Evolutionary conservation across 305 asterid species (phyloP).

Genomic region (Rubia occidens): DNA sequence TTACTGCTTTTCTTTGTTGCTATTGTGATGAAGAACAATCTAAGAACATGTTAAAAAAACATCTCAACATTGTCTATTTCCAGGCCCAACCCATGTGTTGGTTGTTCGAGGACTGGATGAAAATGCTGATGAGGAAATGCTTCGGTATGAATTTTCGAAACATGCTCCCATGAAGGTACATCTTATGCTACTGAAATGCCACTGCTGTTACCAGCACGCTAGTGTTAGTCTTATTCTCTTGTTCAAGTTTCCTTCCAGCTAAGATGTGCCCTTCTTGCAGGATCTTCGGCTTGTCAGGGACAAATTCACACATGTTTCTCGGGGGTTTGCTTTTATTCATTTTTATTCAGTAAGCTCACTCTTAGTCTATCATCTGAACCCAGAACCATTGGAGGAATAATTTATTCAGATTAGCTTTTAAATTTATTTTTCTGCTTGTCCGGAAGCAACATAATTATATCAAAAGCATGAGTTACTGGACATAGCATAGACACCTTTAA

Average conservation of each 20-base stretch:
- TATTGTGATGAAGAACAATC: background rate
- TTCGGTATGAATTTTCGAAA: conserved; percentile 90
- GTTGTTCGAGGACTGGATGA: conserved; percentile 98
- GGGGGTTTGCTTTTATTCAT: conserved; percentile 97
- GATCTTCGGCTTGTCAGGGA: conserved; percentile 95
- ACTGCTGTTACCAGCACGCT: background rate
- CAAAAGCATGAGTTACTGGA: background rate
- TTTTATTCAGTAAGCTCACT: conserved; percentile 60
- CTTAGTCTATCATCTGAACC: conserved; percentile 4
- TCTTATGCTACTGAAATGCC: background rate
- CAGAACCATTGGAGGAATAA: background rate
- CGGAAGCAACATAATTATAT: background rate
- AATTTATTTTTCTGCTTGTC: background rate
- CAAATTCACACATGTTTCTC: conserved; percentile 93
- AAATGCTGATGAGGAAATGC: conserved; percentile 98
- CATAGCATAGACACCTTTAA: background rate
- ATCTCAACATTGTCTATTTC: conserved; percentile 16
- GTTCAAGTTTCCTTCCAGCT: conserved; percentile 3
- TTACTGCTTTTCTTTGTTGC: conserved; percentile 5
- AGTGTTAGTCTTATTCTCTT: conserved; percentile 2
- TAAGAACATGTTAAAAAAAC: conserved; percentile 1
- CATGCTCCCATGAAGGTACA: conserved; percentile 91
- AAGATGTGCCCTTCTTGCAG: conserved; percentile 37
- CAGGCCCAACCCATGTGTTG: conserved; percentile 96
- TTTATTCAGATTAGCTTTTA: background rate